These are phyloP conservation scores for Suhomyces sp. DNA, from an alignment of 805 yeast species.

Conservation along the genomic window DNA sequence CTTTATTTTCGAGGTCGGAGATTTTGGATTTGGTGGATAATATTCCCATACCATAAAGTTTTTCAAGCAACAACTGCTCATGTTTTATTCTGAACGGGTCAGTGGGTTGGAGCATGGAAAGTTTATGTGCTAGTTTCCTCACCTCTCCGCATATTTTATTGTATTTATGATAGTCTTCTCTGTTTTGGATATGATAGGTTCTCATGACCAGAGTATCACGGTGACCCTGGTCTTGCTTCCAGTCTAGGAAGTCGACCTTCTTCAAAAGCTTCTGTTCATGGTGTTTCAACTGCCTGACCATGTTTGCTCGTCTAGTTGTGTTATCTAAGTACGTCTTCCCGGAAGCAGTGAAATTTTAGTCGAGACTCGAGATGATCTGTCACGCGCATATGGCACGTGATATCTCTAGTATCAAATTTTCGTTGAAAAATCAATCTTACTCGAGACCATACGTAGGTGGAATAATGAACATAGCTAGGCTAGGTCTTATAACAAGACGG, in stretches of 20 bases:
- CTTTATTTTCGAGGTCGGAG: slow-evolving; percentile 85
- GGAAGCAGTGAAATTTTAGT: neutral
- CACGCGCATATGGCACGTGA: neutral
- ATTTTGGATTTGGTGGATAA: slow-evolving; percentile 85
- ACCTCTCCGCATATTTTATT: slow-evolving; percentile 91
- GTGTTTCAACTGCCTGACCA: slow-evolving; percentile 87
- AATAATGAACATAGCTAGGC: neutral
- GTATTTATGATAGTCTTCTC: slow-evolving; percentile 95
- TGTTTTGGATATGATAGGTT: slow-evolving; percentile 86
- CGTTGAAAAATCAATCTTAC: neutral
- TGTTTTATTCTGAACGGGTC: slow-evolving; percentile 88
- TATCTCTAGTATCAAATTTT: neutral
- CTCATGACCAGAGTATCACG: slow-evolving; percentile 97
- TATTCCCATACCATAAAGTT: slow-evolving; percentile 84
- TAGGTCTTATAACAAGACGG: neutral
- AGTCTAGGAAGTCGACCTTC: slow-evolving; percentile 94
- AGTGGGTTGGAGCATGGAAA: slow-evolving; percentile 79
- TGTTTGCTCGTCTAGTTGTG: slow-evolving; percentile 20
- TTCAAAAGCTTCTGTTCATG: slow-evolving; percentile 93
- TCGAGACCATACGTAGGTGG: neutral
- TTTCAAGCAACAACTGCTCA: slow-evolving; percentile 83
- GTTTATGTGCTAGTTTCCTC: slow-evolving; percentile 79
- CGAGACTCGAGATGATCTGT: slow-evolving; percentile 4
- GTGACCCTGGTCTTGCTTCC: slow-evolving; percentile 96
- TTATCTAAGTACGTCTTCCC: neutral